phyloP scores from a whole-genome alignment of 345 rosid species.

The Fremontodendron californicum region DNA sequence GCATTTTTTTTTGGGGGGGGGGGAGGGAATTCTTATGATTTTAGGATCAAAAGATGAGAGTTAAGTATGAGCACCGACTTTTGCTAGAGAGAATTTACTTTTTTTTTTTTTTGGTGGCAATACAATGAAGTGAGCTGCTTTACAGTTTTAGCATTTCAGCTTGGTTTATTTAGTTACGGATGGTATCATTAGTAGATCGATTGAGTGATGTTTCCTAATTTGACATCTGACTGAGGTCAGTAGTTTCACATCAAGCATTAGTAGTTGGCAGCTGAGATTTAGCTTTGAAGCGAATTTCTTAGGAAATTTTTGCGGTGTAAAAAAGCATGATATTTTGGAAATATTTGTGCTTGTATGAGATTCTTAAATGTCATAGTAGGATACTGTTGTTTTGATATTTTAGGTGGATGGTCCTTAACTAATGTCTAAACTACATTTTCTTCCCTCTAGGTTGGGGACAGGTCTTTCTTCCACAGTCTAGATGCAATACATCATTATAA shows the following conservation, averaged over 20 bases:
- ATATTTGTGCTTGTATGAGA: neutral
- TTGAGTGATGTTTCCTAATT: neutral
- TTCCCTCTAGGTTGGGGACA: neutral
- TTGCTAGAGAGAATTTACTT: neutral
- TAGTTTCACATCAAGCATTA: neutral
- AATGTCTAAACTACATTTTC: neutral
- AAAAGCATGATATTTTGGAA: neutral
- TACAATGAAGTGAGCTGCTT: neutral
- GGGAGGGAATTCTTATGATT: neutral
- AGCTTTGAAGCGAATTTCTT: neutral
- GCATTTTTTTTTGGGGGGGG: neutral
- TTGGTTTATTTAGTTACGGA: neutral
- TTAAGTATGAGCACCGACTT: neutral
- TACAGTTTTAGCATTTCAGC: neutral
- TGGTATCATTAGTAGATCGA: neutral
- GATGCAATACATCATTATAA: neutral
- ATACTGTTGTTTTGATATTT: neutral
- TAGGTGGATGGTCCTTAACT: neutral
- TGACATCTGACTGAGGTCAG: neutral
- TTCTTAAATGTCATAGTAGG: neutral
- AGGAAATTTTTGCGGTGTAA: neutral
- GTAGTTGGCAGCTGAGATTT: neutral
- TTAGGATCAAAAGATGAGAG: neutral
- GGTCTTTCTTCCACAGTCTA: neutral
- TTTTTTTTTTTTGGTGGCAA: neutral